Conservation (phyloP, 176 grass and related monocot species). For the Tillandsia fasciculata region DNA sequence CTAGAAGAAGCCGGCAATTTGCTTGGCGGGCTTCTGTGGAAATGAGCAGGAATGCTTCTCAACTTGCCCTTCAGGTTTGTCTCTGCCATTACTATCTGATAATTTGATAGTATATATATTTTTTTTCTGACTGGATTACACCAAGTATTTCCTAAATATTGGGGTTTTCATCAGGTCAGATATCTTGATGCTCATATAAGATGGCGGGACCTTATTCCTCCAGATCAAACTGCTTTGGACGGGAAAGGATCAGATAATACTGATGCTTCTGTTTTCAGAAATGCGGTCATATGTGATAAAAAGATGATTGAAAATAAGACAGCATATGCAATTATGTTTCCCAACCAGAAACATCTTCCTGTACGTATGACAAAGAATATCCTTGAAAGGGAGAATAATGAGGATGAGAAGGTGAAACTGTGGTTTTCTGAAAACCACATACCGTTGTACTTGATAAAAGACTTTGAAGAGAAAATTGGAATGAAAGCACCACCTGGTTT, state of each 20-base stretch:
- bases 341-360: constrained; percentile 89
- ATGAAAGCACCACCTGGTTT: constrained; percentile 26
- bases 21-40: constrained; percentile 81
- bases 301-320: constrained; percentile 52
- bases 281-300: constrained; percentile 84
- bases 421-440: constrained; percentile 95
- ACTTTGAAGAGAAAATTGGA: constrained; percentile 56
- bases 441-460: constrained; percentile 70
- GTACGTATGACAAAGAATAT: constrained; percentile 83
- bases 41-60: constrained; percentile 61
- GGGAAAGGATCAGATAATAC: constrained; percentile 48
- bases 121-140: constrained; percentile 1
- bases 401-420: constrained; percentile 39
- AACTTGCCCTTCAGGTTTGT: constrained; percentile 79
- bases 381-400: constrained; percentile 59
- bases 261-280: constrained; percentile 69
- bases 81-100: constrained; percentile 12
- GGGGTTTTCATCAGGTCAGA: constrained; percentile 64
- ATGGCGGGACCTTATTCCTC: constrained; percentile 85
- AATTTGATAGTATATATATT: background rate
- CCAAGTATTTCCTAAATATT: background rate
- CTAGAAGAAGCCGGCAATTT: constrained; percentile 65
- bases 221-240: constrained; percentile 61
- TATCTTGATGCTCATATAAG: constrained; percentile 88
- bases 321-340: constrained; percentile 66